Evolutionary conservation across 768 basidiomycete species (phyloP).

Genomic region (Thelephora aurantiotincta): DNA sequence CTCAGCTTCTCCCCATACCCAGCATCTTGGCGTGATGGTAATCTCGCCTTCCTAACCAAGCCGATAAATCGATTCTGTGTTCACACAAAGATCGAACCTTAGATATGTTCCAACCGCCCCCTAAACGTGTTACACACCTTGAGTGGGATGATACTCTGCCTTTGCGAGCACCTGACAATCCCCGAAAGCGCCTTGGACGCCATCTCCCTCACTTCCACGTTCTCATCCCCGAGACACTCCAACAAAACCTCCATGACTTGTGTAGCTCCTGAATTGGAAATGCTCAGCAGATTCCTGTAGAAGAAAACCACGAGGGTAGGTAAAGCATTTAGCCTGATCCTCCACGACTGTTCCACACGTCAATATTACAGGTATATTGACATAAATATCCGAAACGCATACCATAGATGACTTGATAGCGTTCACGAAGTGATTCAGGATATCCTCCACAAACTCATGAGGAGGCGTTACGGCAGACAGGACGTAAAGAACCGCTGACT

Average conservation of each 20-base stretch:
- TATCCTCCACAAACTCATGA: conserved; percentile 42
- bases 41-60: conserved; percentile 39
- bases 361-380: conserved; percentile 1
- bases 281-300: conserved; percentile 74
- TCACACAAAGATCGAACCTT: conserved; percentile 1
- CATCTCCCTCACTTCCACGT: conserved; percentile 88
- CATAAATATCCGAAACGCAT: conserved; percentile 11
- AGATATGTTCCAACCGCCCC: neutral
- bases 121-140: conserved; percentile 36
- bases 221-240: conserved; percentile 77
- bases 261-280: conserved; percentile 51
- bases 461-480: conserved; percentile 74
- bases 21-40: conserved; percentile 60
- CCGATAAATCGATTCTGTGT: conserved; percentile 67
- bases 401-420: conserved; percentile 74
- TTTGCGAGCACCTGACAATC: conserved; percentile 81
- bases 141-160: conserved; percentile 71
- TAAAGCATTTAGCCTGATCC: conserved; percentile 74
- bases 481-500: conserved; percentile 68
- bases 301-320: conserved; percentile 86
- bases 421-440: conserved; percentile 45
- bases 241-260: conserved; percentile 74
- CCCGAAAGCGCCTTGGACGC: conserved; percentile 78
- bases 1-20: conserved; percentile 60
- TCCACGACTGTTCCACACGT: conserved; percentile 57